Evolutionary conservation across 495 filamentous ascomycete genomes (phyloP), one percentile per base, ranked within the genome.

Genomic region (Parathielavia hyrcaniae): DNA sequence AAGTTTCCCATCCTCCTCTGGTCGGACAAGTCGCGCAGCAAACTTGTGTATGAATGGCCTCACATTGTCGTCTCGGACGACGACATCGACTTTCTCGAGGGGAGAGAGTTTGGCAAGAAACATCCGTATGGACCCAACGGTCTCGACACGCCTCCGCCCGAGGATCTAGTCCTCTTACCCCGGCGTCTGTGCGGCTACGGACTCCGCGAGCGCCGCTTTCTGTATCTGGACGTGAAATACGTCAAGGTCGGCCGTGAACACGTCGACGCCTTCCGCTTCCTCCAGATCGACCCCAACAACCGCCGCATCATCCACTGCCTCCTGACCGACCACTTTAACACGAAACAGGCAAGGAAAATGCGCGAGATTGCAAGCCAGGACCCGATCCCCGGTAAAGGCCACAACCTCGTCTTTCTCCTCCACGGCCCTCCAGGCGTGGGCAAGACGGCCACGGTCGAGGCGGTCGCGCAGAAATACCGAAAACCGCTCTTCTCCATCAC

Each of bases 401-500:
- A 72, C 12, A 82, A 81, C 1, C 68, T 85, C 0, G 74, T 83
- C 8, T 63, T 76, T 20, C 49, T 77, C 61, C 75, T 75, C 0
- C 80, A 82, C 47, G 84, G 83, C 12, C 69, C 69, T 0, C 82
- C 84, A 0, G 84, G 83, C 0, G 76, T 79, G 1, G 83, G 83
- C 10, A 86, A 87, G 63, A 86, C 84, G 0, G 69, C 79, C 0
- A 86, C 82, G 0, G 82, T 81, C 6, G 77, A 78, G 39, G 71
- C 73, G 0, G 70, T 83, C 4, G 81, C 82, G 0, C 75, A 79
- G 61, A 62, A 73, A 20, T 73, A 74, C 32, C 55, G 69, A 5
- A 77, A 73, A 48, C 82, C 82, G 1, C 71, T 86, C 0, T 81
- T 80, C 53, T 60, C 71, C 2, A 77, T 86, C 32, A 81, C 77